Percentiles rank a stretch among this genome's conserved stretches.
Evolutionary conservation across 352 stramenopile genomes (phyloP).

Genomic region (Aphanomyces astaci): DNA sequence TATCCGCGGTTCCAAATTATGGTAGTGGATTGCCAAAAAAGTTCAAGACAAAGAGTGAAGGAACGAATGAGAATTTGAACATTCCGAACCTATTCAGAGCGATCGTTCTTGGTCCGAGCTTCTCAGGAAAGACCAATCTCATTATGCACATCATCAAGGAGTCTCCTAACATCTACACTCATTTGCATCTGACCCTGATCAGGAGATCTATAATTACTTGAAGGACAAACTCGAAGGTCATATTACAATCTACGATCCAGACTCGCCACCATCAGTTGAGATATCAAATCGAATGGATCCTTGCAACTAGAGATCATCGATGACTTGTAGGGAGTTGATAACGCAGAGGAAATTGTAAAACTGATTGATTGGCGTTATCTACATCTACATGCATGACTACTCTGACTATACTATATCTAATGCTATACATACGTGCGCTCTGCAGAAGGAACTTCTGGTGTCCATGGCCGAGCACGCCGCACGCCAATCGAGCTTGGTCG

Average conservation of each 20-base stretch:
- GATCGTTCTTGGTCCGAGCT: not conserved
- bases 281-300: not conserved
- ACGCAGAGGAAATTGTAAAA: too few species aligned
- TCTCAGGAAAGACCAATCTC: not conserved
- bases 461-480: too few species aligned
- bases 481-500: too few species aligned
- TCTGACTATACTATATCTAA: too few species aligned
- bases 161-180: not conserved
- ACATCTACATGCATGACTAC: too few species aligned
- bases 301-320: not conserved
- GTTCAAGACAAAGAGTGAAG: not conserved
- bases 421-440: too few species aligned
- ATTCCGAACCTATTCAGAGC: not conserved
- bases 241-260: not conserved
- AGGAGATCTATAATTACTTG: not conserved
- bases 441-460: too few species aligned
- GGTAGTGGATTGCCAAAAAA: not conserved
- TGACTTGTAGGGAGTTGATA: too few species aligned
- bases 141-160: slow-evolving; percentile 2
- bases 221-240: not conserved
- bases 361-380: too few species aligned
- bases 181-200: slow-evolving; percentile 7
- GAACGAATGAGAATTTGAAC: not conserved
- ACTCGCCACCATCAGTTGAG: not conserved
- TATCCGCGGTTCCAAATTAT: not conserved